Base-by-base conservation (phyloP, 2,329 filamentous ascomycete species). In the Penicillium janthinellum region DNA sequence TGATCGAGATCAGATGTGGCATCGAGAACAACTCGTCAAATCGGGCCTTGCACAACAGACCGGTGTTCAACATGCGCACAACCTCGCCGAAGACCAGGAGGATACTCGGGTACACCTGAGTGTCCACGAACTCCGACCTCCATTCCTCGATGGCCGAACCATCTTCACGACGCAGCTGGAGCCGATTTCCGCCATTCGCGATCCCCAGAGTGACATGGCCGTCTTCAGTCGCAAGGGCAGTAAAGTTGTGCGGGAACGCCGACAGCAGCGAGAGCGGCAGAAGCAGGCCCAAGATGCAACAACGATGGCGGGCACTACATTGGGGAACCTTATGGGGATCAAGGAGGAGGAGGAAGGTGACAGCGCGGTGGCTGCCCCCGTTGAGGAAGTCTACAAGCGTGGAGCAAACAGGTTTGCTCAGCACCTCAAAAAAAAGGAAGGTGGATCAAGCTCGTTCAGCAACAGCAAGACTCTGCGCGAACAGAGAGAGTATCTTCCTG, bases 141-240 rank as follows among this genome's bases (percentile, higher is more conserved):
- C 95, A 0, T 99, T 99, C 71, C 80, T 99, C 50, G 94, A 99
- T 77, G 95, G 95, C 25, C 88, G 92, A 68, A 98, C 90, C 20
- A 90, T 99, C 58, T 99, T 99, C 74, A 99, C 95, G 3, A 98
- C 97, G 76, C 96, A 99, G 75, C 76, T 98, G 22, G 95, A 99
- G 60, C 96, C 95, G 0, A 90, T 99, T 0, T 92, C 94, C 0
- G 96, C 95, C 0, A 91, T 99, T 14, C 86, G 90, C 54, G 95
- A 99, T 74, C 88, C 90, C 28, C 94, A 98, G 77, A 99, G 96
- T 73, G 95, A 99, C 72, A 96, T 99, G 95, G 95, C 95, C 1
- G 93, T 99, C 1, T 98, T 98, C 70, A 96, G 92, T 78, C 86
- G 94, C 45, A 97, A 97, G 74, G 95, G 95, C 0, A 98, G 94